Evolutionary conservation across 345 rosid genomes (phyloP).

Genomic region (Fremontodendron californicum): DNA sequence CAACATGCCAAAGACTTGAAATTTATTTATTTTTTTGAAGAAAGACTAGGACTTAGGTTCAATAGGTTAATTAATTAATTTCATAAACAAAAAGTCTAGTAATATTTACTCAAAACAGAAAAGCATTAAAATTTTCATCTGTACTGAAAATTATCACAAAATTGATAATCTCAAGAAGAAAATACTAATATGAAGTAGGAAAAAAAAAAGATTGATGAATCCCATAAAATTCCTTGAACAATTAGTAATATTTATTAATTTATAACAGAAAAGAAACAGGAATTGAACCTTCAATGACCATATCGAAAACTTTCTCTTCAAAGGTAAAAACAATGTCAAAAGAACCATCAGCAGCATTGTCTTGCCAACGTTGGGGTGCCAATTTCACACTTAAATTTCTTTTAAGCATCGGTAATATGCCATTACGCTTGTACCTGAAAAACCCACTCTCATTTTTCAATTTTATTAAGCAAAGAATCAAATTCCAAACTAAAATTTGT

Average conservation of each 20-base stretch:
- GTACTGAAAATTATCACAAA: neutral
- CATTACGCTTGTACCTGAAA: slow-evolving; percentile 84
- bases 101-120: neutral
- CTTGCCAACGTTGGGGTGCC: slow-evolving; percentile 98
- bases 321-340: slow-evolving; percentile 77
- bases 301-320: slow-evolving; percentile 94
- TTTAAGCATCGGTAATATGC: slow-evolving; percentile 92
- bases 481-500: neutral
- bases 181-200: neutral
- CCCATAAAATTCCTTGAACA: too few relatives aligned
- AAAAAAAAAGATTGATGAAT: too few relatives aligned
- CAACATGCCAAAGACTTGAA: neutral
- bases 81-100: neutral
- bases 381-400: slow-evolving; percentile 69
- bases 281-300: slow-evolving; percentile 71
- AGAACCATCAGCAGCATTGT: slow-evolving; percentile 79
- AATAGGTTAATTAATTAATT: neutral
- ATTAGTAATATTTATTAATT: too few relatives aligned
- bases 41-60: neutral
- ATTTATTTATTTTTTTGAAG: neutral
- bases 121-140: neutral
- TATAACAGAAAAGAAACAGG: neutral
- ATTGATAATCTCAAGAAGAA: too few relatives aligned
- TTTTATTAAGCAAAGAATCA: neutral
- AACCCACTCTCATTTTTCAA: neutral